A percentile compares a stretch with the other conserved stretches of the same genome.
These are phyloP conservation scores for Betula pendula DNA, from an alignment of 306 rosid genomes.

Conservation along the genomic window DNA sequence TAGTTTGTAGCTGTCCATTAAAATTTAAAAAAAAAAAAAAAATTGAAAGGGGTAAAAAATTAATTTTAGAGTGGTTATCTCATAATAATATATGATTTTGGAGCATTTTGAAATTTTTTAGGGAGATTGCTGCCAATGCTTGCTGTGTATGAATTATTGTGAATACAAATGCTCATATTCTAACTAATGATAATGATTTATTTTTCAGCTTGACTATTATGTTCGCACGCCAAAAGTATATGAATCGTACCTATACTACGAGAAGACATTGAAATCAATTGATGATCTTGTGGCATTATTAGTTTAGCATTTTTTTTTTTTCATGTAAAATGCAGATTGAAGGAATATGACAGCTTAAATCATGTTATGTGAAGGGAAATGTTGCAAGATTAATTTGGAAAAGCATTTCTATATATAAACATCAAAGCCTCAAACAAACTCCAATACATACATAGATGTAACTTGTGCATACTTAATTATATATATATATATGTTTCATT, in stretches of 20 bases:
- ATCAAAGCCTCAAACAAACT: constrained; percentile 15
- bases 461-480: neutral
- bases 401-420: neutral
- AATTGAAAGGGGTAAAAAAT: no score
- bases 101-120: no score
- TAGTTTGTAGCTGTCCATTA: no score
- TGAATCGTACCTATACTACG: constrained; percentile 86
- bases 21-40: no score
- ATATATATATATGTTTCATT: no score
- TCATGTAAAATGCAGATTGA: constrained; percentile 11
- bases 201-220: constrained; percentile 47
- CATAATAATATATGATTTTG: no score
- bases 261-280: constrained; percentile 85
- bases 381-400: neutral
- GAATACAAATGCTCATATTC: no score
- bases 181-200: no score
- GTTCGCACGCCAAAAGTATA: constrained; percentile 87
- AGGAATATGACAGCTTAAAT: neutral
- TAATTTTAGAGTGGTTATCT: no score
- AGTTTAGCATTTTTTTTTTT: constrained; percentile 34
- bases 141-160: no score
- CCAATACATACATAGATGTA: neutral
- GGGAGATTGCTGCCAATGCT: no score
- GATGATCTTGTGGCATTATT: constrained; percentile 73
- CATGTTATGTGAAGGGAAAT: no score